Percentiles rank a stretch among this genome's conserved stretches.
These are phyloP conservation scores for Ganoderma leucocontextum DNA, from an alignment of 1,284 basidiomycete genomes.

Conservation along the genomic window DNA sequence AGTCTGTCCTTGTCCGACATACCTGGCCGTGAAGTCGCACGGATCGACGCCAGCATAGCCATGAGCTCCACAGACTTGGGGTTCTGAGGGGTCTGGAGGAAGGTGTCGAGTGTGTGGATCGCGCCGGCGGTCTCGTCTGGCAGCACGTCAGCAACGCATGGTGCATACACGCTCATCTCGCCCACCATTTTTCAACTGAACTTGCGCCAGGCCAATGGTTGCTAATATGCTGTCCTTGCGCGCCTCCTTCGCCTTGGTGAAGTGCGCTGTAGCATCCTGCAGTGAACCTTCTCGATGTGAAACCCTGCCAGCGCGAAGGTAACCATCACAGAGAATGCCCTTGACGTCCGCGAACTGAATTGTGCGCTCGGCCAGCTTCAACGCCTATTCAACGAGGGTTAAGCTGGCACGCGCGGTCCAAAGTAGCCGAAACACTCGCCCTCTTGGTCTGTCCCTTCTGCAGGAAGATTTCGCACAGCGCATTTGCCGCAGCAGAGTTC, in stretches of 20 bases:
- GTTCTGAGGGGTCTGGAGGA: constrained; percentile 69
- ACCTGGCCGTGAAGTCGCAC: constrained; percentile 81
- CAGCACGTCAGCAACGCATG: constrained; percentile 15
- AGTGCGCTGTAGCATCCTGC: constrained; percentile 75
- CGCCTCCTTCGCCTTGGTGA: constrained; percentile 76
- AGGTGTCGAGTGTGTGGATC: constrained; percentile 87
- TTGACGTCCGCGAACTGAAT: constrained; percentile 92
- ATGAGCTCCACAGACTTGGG: constrained; percentile 80
- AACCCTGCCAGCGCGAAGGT: constrained; percentile 80
- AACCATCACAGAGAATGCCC: constrained; percentile 80
- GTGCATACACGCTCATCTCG: constrained; percentile 8
- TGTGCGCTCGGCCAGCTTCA: constrained; percentile 92
- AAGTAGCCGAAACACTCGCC: constrained; percentile 42
- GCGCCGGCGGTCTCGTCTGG: constrained; percentile 81
- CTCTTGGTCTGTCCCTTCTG: constrained; percentile 68
- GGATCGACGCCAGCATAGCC: constrained; percentile 89
- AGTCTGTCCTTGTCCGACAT: constrained; percentile 77
- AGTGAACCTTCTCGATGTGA: constrained; percentile 74
- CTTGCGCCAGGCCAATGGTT: constrained; percentile 86
- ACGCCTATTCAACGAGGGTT: constrained; percentile 56
- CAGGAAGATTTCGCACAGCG: constrained; percentile 77
- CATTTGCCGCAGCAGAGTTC: constrained; percentile 81
- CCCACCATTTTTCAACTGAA: constrained; percentile 83
- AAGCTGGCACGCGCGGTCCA: background rate
- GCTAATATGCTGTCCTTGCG: constrained; percentile 70